Percentiles rank a stretch among this genome's conserved stretches.
Conservation (phyloP, 768 basidiomycete species). For the Suillus alpinus region DNA sequence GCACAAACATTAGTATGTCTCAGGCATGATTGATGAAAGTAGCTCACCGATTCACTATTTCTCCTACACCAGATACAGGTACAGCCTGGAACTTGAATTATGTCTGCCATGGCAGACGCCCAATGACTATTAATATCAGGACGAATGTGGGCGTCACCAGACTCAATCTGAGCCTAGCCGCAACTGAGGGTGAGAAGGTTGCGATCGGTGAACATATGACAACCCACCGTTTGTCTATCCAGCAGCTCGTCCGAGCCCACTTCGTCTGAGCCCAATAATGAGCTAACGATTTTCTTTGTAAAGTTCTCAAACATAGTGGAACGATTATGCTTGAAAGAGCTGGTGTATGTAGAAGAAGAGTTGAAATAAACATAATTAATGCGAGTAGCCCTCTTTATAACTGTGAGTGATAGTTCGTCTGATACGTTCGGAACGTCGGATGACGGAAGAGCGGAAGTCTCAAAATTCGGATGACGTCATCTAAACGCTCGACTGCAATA, state of each 20-base stretch:
- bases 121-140: constrained; percentile 6
- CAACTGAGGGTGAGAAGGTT: not conserved
- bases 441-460: not conserved
- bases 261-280: not conserved
- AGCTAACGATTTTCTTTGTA: constrained; percentile 4
- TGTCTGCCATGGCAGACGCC: constrained; percentile 9
- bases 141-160: not conserved
- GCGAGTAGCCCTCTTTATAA: not conserved
- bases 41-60: constrained; percentile 8
- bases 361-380: not conserved
- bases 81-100: constrained; percentile 9
- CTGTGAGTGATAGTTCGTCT: not conserved
- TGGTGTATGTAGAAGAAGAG: not conserved
- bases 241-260: not conserved
- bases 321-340: not conserved
- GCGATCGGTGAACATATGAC: not conserved
- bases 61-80: constrained; percentile 7
- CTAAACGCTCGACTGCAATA: not conserved
- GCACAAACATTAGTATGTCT: constrained; percentile 2
- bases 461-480: not conserved
- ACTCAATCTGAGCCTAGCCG: not conserved
- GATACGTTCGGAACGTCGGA: not conserved
- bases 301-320: constrained; percentile 15
- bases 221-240: not conserved
- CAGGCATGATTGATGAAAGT: no score